phyloP scores from a whole-genome alignment of 495 filamentous ascomycete species.

The Cenococcum geophilum region DNA sequence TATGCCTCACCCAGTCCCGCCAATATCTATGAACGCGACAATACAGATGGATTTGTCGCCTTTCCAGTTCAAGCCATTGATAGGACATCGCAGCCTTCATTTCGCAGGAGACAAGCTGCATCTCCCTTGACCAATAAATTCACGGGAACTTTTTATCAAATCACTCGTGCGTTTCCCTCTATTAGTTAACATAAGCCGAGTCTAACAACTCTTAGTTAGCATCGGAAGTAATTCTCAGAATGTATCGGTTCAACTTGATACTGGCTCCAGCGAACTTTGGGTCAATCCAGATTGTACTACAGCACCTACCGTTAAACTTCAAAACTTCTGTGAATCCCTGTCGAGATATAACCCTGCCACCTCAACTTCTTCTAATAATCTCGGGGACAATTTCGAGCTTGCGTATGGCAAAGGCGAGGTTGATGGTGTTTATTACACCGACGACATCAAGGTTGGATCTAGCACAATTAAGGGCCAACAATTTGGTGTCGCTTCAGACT shows the following conservation, averaged over 20 bases:
- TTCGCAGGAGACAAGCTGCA: neutral
- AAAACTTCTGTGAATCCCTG: neutral
- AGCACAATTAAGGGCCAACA: neutral
- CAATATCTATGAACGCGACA: too few species aligned
- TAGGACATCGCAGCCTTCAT: too few species aligned
- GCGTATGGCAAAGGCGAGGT: neutral
- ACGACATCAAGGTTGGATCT: neutral
- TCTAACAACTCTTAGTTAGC: neutral
- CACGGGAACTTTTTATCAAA: neutral
- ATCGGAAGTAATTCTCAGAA: neutral
- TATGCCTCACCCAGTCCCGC: too few species aligned
- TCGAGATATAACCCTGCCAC: neutral
- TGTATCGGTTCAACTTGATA: neutral
- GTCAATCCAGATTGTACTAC: neutral
- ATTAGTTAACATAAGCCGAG: neutral
- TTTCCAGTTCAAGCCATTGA: too few species aligned
- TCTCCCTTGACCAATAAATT: neutral
- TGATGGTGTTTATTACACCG: neutral
- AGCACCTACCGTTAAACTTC: neutral
- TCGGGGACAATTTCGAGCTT: neutral
- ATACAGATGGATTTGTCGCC: too few species aligned
- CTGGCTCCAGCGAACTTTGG: neutral
- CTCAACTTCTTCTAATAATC: neutral
- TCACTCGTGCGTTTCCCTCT: neutral
- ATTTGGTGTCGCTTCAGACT: neutral